Evolutionary conservation across 768 basidiomycete genomes (phyloP).

Genomic region (Russula sp.): DNA sequence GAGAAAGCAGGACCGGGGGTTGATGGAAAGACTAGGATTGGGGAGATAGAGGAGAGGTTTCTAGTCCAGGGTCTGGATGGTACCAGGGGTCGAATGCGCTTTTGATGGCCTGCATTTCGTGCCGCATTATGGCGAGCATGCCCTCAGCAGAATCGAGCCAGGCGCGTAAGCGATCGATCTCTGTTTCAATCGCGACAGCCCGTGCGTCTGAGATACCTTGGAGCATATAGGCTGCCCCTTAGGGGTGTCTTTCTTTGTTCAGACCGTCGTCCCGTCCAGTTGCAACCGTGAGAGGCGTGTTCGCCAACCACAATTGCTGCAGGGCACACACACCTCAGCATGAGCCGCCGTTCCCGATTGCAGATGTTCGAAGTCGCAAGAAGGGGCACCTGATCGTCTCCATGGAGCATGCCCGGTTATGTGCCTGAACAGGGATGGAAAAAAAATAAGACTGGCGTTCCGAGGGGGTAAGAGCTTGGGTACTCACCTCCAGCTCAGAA

Average conservation of each 20-base stretch:
- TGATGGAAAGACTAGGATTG: background rate
- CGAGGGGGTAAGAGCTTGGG: constrained; percentile 19
- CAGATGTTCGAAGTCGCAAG: constrained; percentile 34
- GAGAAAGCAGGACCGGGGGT: background rate
- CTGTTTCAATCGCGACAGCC: constrained; percentile 41
- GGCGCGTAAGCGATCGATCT: constrained; percentile 57
- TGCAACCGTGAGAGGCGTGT: constrained; percentile 45
- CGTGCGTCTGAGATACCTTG: constrained; percentile 37
- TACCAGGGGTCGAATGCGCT: constrained; percentile 61
- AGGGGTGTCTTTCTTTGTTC: constrained; percentile 33
- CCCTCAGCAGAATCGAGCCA: constrained; percentile 54
- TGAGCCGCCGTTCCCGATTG: constrained; percentile 33
- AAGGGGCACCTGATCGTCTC: constrained; percentile 33
- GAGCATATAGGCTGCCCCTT: constrained; percentile 48
- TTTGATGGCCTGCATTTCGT: constrained; percentile 50
- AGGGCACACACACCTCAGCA: constrained; percentile 33
- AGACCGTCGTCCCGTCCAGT: constrained; percentile 42
- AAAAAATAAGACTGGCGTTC: background rate
- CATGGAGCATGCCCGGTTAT: constrained; percentile 34
- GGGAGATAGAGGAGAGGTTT: background rate
- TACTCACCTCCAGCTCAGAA: constrained; percentile 32
- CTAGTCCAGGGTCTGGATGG: constrained; percentile 27
- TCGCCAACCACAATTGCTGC: constrained; percentile 35
- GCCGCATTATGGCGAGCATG: constrained; percentile 40
- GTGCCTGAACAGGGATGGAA: constrained; percentile 20